Conservation (phyloP, 805 yeast species). For the Metschnikowia continentalis region DNA sequence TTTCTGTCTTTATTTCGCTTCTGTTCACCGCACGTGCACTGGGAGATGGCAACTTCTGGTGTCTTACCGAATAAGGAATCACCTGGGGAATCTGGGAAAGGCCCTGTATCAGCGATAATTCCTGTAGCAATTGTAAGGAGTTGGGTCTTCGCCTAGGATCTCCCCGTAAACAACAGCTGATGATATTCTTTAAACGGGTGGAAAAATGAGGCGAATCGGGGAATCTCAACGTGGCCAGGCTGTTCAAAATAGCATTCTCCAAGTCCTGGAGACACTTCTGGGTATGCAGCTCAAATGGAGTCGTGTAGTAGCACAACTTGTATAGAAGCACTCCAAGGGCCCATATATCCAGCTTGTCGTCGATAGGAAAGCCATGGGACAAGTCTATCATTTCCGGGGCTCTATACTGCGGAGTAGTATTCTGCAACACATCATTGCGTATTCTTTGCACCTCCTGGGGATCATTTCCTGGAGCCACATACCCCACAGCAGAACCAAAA, state of each 20-base stretch:
- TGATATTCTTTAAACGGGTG: constrained; percentile 58
- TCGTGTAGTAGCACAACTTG: constrained; percentile 74
- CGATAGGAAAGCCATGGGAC: constrained; percentile 62
- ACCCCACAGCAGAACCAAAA: constrained; percentile 74
- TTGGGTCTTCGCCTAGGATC: constrained; percentile 74
- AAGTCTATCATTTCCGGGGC: constrained; percentile 83
- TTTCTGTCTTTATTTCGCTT: neutral
- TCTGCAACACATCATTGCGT: constrained; percentile 67
- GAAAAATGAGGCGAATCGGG: constrained; percentile 48
- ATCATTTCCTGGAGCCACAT: constrained; percentile 57
- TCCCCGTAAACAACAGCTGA: constrained; percentile 55
- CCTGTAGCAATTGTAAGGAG: constrained; percentile 65
- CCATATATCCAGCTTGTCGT: constrained; percentile 84
- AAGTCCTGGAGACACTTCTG: constrained; percentile 35
- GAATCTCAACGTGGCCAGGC: constrained; percentile 43
- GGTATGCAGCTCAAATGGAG: constrained; percentile 66
- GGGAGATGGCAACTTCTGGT: neutral
- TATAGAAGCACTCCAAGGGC: constrained; percentile 76
- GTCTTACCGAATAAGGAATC: constrained; percentile 35
- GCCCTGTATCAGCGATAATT: constrained; percentile 58
- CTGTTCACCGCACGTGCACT: neutral
- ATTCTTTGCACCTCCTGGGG: constrained; percentile 56
- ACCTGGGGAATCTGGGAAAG: constrained; percentile 37
- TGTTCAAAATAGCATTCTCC: constrained; percentile 60
- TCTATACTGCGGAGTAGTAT: constrained; percentile 82